Conservation (phyloP, 352 stramenopile species). For the Blastocystis sp. region DNA sequence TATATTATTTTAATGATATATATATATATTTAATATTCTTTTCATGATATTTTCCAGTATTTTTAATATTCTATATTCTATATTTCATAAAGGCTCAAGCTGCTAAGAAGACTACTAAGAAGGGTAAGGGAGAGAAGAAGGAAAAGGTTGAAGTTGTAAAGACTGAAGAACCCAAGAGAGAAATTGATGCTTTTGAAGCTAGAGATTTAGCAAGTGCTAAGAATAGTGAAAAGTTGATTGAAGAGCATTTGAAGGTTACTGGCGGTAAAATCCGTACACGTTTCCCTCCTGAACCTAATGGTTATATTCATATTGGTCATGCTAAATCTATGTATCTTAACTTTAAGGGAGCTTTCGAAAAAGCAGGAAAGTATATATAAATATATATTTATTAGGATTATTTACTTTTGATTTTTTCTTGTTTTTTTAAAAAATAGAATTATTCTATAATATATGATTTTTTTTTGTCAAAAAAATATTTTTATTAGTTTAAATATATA, state of each 20-base stretch:
- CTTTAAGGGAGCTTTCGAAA: constrained; percentile 28
- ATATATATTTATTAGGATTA: neutral
- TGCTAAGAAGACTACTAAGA: neutral
- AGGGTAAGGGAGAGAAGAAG: neutral
- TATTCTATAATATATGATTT: too few relatives aligned
- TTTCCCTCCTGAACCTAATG: constrained; percentile 94
- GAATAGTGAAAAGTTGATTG: constrained; percentile 52
- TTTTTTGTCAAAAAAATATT: too few relatives aligned
- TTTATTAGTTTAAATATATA: too few relatives aligned
- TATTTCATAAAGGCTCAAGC: too few relatives aligned
- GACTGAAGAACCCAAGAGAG: neutral
- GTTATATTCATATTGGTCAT: constrained; percentile 95
- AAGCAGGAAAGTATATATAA: neutral
- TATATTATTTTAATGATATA: too few relatives aligned
- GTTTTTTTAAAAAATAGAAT: too few relatives aligned
- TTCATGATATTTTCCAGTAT: too few relatives aligned
- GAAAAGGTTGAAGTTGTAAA: constrained; percentile 3
- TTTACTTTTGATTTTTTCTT: too few relatives aligned
- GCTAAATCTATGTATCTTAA: constrained; percentile 64
- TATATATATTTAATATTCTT: too few relatives aligned
- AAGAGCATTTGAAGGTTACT: constrained; percentile 52
- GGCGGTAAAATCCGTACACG: constrained; percentile 72
- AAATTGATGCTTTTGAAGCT: neutral
- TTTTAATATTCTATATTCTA: too few relatives aligned
- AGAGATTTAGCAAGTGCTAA: constrained; percentile 13